These are phyloP conservation scores for Pythium biforme DNA, from an alignment of 352 stramenopile species.

Conservation along the genomic window DNA sequence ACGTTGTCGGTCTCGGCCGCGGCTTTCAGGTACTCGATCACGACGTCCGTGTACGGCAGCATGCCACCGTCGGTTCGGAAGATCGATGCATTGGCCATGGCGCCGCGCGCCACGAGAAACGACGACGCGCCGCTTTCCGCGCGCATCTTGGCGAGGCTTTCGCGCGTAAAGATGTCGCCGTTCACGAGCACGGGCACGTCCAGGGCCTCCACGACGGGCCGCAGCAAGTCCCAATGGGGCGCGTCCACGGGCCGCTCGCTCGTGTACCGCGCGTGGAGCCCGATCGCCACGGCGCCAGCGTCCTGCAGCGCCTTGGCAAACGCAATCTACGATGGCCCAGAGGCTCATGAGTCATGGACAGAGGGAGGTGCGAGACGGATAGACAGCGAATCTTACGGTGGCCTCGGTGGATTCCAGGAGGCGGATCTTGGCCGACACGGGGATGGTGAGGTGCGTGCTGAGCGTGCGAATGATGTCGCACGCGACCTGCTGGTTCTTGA, in stretches of 20 bases:
- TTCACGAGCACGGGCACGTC: slow-evolving; percentile 86
- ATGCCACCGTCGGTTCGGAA: slow-evolving; percentile 70
- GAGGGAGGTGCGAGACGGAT: too few species aligned
- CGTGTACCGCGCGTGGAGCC: slow-evolving; percentile 63
- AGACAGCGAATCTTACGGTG: too few species aligned
- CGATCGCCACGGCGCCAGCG: slow-evolving; percentile 64
- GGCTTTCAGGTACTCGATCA: slow-evolving; percentile 68
- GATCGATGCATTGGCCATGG: slow-evolving; percentile 80
- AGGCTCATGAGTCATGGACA: background rate
- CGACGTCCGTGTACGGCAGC: slow-evolving; percentile 59
- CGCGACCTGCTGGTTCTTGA: slow-evolving; percentile 87
- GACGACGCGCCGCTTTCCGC: slow-evolving; percentile 62
- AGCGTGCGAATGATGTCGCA: slow-evolving; percentile 87
- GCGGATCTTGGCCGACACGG: slow-evolving; percentile 88
- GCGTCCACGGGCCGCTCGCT: slow-evolving; percentile 67
- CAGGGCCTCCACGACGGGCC: slow-evolving; percentile 65
- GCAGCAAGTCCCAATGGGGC: slow-evolving; percentile 70
- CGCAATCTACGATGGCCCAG: slow-evolving; percentile 44
- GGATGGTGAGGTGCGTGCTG: slow-evolving; percentile 74
- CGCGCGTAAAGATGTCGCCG: slow-evolving; percentile 82
- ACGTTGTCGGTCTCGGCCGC: slow-evolving; percentile 84
- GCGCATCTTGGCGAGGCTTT: slow-evolving; percentile 64
- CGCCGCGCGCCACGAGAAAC: slow-evolving; percentile 83
- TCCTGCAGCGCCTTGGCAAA: slow-evolving; percentile 61
- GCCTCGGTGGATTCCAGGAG: slow-evolving; percentile 59